phyloP scores from a whole-genome alignment of 2,329 filamentous ascomycete species.

The Triangularia setosa region DNA sequence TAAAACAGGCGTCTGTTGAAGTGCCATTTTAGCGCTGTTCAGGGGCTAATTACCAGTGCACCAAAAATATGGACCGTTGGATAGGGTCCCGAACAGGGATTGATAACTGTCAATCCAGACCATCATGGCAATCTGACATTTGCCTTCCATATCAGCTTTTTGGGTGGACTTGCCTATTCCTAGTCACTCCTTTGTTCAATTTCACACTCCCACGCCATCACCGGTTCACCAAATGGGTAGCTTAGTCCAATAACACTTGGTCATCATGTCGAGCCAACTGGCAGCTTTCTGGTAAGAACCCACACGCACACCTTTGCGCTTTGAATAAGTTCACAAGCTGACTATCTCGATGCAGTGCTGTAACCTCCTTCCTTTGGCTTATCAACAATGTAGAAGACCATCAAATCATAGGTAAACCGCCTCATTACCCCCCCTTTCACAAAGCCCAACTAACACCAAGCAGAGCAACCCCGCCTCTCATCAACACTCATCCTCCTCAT shows the following conservation, averaged over 20 bases:
- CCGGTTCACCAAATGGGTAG: not conserved
- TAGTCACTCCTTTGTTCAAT: not conserved
- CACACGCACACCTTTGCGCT: not conserved
- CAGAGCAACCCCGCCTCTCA: slow-evolving; percentile 49
- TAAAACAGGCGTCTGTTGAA: not conserved
- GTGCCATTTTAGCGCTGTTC: not conserved
- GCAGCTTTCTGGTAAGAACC: slow-evolving; percentile 35
- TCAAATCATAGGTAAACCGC: slow-evolving; percentile 43
- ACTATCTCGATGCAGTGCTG: slow-evolving; percentile 34
- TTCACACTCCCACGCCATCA: not conserved
- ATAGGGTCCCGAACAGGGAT: not conserved
- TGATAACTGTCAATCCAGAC: not conserved
- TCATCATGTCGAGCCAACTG: slow-evolving; percentile 26
- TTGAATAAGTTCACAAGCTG: not conserved
- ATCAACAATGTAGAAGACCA: slow-evolving; percentile 45
- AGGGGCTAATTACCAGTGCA: slow-evolving; percentile 4
- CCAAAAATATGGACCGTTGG: slow-evolving; percentile 1
- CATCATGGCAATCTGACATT: not conserved
- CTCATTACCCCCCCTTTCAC: not conserved
- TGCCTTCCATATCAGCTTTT: not conserved
- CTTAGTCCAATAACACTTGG: not conserved
- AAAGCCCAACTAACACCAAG: not conserved
- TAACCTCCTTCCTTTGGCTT: slow-evolving; percentile 47
- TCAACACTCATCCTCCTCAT: slow-evolving; percentile 45
- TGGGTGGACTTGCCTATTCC: not conserved